Evolutionary conservation across 495 filamentous ascomycete species (phyloP), one percentile per base, ranked within the genome.

Genomic region (Chaetomidium leptoderma): DNA sequence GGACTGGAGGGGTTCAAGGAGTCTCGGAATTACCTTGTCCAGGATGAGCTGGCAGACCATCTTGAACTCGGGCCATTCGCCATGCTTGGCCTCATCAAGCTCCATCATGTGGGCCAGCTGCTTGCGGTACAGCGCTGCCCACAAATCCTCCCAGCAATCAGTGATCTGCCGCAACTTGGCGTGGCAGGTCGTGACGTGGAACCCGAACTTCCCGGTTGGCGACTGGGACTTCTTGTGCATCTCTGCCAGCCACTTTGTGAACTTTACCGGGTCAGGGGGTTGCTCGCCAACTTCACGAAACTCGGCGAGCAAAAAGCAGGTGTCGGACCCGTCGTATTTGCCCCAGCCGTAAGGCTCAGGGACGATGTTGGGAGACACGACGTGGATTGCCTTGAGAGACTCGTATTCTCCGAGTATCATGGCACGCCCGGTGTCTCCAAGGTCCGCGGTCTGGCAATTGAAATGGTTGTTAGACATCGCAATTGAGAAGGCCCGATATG

Each of bases 141-240:
- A 78, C 5, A 44, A 66, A 6, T 64, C 70, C 4, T 63, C 51
- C 58, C 78, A 72, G 13, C 52, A 49, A 16, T 70, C 66, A 1
- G 50, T 53, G 19, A 19, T 24, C 26, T 68, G 62, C 6, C 36
- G 66, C 8, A 67, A 66, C 5, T 53, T 61, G 52, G 75, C 72
- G 24, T 74, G 69, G 61, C 35, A 78, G 33, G 32, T 71, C 66
- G 30, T 72, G 68, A 74, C 54, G 43, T 78, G 74, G 58, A 82
- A 83, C 0, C 80, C 80, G 57, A 78, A 83, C 56, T 75, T 75
- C 0, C 74, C 75, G 14, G 65, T 76, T 2, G 78, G 80, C 6
- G 79, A 81, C 8, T 16, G 55, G 24, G 66, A 68, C 2, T 70
- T 68, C 19, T 56, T 53, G 53, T 81, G 78, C 19, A 82, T 50